A percentile compares a stretch with the other conserved stretches of the same genome.
Conservation (phyloP, 805 yeast species). For the Kuraishia hungarica region DNA sequence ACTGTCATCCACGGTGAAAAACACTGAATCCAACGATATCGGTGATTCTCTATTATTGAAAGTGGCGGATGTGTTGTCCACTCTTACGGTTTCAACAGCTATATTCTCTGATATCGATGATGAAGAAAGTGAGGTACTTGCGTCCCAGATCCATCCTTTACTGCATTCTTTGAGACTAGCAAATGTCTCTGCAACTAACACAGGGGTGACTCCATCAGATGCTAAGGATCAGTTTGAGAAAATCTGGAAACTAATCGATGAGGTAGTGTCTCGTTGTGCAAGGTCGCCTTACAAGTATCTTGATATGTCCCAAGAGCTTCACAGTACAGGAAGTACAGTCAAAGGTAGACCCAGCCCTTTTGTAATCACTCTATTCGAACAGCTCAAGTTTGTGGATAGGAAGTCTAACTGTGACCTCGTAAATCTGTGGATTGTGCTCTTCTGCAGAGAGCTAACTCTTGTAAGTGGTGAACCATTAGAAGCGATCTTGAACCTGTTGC, state of each 20-base stretch:
- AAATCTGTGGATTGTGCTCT: constrained; percentile 40
- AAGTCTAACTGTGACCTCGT: constrained; percentile 16
- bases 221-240: constrained; percentile 12
- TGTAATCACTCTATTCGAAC: constrained; percentile 54
- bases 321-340: constrained; percentile 21
- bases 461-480: constrained; percentile 30
- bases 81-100: constrained; percentile 41
- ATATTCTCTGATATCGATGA: constrained; percentile 37
- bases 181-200: not conserved
- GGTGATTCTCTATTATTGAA: constrained; percentile 26
- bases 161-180: constrained; percentile 34
- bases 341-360: constrained; percentile 38
- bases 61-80: constrained; percentile 38
- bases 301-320: constrained; percentile 35
- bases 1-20: constrained; percentile 26
- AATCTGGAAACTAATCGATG: constrained; percentile 66
- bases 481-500: not conserved
- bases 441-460: constrained; percentile 31
- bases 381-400: constrained; percentile 46
- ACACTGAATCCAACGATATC: constrained; percentile 3
- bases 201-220: not conserved
- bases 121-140: constrained; percentile 19
- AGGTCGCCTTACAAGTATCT: constrained; percentile 79
- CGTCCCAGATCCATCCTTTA: constrained; percentile 49
- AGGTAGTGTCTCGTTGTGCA: constrained; percentile 61